These are phyloP conservation scores for Erythrophleum fordii DNA, from an alignment of 306 rosid species.

Conservation along the genomic window DNA sequence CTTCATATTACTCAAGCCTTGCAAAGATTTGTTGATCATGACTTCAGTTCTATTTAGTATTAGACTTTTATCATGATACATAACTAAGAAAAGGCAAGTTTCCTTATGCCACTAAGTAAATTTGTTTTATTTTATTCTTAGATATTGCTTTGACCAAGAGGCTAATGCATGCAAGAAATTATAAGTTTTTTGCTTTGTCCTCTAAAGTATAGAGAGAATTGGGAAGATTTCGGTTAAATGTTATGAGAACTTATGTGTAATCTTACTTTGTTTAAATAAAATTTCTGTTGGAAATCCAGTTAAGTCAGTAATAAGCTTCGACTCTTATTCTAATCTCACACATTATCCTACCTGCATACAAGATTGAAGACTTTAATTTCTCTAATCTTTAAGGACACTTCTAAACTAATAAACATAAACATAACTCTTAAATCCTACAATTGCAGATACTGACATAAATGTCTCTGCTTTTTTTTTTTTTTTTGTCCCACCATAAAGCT, in stretches of 20 bases:
- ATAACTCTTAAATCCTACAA: not conserved
- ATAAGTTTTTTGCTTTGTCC: not conserved
- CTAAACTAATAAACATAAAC: not conserved
- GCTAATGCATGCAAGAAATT: not conserved
- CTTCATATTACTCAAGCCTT: not conserved
- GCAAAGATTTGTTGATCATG: not conserved
- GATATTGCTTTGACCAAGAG: not conserved
- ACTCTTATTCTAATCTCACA: not conserved
- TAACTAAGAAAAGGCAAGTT: not conserved
- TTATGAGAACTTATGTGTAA: not conserved
- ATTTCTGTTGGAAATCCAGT: not conserved
- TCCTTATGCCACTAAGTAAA: not conserved
- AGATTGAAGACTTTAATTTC: not conserved
- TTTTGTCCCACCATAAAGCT: not conserved
- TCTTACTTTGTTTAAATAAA: not conserved
- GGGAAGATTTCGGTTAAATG: not conserved
- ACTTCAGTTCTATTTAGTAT: not conserved
- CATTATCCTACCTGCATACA: not conserved
- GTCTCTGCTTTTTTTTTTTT: not conserved
- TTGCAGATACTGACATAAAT: not conserved
- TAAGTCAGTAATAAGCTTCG: not conserved
- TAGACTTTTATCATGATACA: not conserved
- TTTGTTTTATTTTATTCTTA: not conserved
- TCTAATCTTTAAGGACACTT: not conserved
- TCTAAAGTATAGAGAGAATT: not conserved